Base-by-base conservation (phyloP, 306 rosid species). In the Gillenia trifoliata region DNA sequence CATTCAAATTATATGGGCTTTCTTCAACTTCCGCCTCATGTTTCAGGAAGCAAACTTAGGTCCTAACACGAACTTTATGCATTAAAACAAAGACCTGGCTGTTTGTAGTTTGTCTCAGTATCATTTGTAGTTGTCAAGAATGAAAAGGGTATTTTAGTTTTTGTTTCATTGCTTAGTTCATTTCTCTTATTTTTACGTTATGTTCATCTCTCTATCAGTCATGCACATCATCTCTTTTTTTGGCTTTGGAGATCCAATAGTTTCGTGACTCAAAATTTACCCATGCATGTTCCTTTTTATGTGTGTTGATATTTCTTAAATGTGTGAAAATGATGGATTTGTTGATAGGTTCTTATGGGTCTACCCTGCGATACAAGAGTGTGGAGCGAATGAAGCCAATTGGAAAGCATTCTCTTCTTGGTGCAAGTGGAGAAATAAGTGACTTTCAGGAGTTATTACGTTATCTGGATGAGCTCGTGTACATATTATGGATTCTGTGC, bases 371-470 rank as follows among this genome's bases (percentile, higher is more conserved):
- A 65, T 92, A 92, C 83, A 94, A 94, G 90, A 91, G 92, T 49
- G 85, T 94, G 68, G 97, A 87, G 68, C 87, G 99, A 45, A 65
- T 94, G 80, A 91, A 90, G 86, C 86, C 93, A 26, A 71, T 92
- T 45, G 96, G 97, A 75, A 94, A 94, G 33, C 96, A 92, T 85
- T 87, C 96, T 74, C 90, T 94, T 67, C 89, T 91, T 11, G 97
- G 97, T 41, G 98, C 90, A 66, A 94, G 95, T 43, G 98, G 98
- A 74, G 98, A 94, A 86, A 81, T 94, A 67, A 94, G 98, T 78
- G 98, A 94, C 60, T 94, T 91, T 78, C 98, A 92, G 86, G 94
- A 92, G 89, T 76, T 92, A 55, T 60, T 88, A 60, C 86, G 84
- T 59, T 79, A 85, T 71, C 96, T 93, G 25, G 96, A 91, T 54